phyloP scores from a whole-genome alignment of 2,329 filamentous ascomycete species.

The Bipolaris oryzae region DNA sequence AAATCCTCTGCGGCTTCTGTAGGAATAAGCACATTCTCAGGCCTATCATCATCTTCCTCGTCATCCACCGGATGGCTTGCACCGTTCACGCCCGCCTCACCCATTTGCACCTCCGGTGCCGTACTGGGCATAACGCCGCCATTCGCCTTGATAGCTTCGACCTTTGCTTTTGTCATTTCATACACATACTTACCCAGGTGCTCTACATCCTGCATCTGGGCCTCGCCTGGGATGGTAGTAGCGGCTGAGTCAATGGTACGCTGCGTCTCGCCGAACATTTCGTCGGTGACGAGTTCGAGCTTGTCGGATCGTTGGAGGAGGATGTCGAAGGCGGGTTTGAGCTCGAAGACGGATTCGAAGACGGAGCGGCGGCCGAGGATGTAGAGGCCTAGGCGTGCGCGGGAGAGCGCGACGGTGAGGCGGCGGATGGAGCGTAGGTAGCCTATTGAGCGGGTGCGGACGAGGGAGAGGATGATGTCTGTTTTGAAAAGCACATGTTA shows the following conservation, averaged over 20 bases:
- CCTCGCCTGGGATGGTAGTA: conserved; percentile 52
- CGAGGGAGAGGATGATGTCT: conserved; percentile 94
- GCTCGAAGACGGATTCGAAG: conserved; percentile 87
- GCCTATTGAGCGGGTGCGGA: conserved; percentile 84
- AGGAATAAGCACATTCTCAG: conserved; percentile 38
- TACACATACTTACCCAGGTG: conserved; percentile 95
- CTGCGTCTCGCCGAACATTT: conserved; percentile 75
- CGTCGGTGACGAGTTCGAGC: conserved; percentile 79
- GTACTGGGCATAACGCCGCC: conserved; percentile 42
- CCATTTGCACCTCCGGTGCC: conserved; percentile 42
- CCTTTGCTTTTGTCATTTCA: conserved; percentile 85
- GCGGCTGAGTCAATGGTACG: conserved; percentile 46
- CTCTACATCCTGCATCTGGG: conserved; percentile 87
- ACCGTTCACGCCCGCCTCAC: conserved; percentile 39
- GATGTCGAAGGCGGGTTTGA: conserved; percentile 82
- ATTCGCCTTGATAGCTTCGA: conserved; percentile 61
- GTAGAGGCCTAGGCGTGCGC: conserved; percentile 89
- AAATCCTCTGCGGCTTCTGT: conserved; percentile 12
- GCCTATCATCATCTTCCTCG: conserved; percentile 36
- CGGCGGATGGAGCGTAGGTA: conserved; percentile 93
- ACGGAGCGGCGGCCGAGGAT: conserved; percentile 86
- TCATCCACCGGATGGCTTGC: conserved; percentile 25
- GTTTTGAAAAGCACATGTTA: conserved; percentile 8
- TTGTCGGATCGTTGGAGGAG: conserved; percentile 80
- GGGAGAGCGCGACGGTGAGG: conserved; percentile 91